Conservation (phyloP, 2,329 filamentous ascomycete genomes). For the Fusarium hainanense region DNA sequence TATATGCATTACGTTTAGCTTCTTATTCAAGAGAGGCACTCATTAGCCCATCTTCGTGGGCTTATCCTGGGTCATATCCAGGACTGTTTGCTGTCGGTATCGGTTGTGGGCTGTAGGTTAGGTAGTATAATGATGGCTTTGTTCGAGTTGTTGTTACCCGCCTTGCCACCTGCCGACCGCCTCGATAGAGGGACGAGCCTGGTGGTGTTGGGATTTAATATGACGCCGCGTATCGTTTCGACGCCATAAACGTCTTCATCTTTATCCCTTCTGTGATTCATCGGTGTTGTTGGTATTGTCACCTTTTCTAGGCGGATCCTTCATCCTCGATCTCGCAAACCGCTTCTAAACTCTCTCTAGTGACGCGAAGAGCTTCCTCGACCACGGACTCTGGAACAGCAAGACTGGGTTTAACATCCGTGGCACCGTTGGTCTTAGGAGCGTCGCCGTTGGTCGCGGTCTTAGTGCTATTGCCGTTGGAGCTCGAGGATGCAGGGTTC, state of each 20-base stretch:
- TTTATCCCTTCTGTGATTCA: neutral
- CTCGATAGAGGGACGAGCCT: neutral
- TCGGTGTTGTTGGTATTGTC: neutral
- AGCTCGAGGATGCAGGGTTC: slow-evolving; percentile 40
- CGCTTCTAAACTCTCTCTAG: slow-evolving; percentile 67
- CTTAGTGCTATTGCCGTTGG: slow-evolving; percentile 50
- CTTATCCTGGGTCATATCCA: neutral
- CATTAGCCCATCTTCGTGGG: neutral
- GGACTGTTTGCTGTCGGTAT: neutral
- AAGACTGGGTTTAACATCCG: slow-evolving; percentile 53
- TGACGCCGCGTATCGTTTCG: neutral
- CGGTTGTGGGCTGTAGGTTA: neutral
- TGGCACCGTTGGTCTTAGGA: slow-evolving; percentile 45
- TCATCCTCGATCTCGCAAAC: slow-evolving; percentile 56
- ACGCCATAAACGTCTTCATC: neutral
- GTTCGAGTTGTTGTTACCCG: neutral
- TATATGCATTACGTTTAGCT: slow-evolving; percentile 12
- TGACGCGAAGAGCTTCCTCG: slow-evolving; percentile 70
- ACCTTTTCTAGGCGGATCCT: slow-evolving; percentile 2
- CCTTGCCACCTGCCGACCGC: neutral
- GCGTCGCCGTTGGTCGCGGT: slow-evolving; percentile 48
- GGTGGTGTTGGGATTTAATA: neutral
- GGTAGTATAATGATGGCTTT: neutral
- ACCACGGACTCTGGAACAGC: slow-evolving; percentile 70
- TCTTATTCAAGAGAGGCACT: slow-evolving; percentile 16